These are phyloP conservation scores for Coniochaeta sp. DNA, from an alignment of 2,329 filamentous ascomycete species.

Conservation along the genomic window DNA sequence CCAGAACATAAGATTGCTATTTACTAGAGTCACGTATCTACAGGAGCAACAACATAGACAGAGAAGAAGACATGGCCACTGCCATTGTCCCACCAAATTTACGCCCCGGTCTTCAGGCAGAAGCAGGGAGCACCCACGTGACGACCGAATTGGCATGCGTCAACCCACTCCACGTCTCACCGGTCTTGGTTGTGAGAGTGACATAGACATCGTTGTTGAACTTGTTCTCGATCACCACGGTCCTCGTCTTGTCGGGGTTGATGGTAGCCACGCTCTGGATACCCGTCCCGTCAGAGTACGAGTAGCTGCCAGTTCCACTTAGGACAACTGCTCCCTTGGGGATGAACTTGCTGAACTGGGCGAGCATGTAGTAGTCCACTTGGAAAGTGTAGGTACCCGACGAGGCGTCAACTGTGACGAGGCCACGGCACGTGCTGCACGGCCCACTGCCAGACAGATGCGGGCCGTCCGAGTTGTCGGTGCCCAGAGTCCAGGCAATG, in stretches of 20 bases:
- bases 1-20: neutral
- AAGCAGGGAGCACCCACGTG: slow-evolving; percentile 29
- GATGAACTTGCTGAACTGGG: slow-evolving; percentile 43
- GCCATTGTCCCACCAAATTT: neutral
- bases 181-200: slow-evolving; percentile 22
- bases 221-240: slow-evolving; percentile 39
- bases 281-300: slow-evolving; percentile 28
- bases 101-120: neutral
- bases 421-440: slow-evolving; percentile 38
- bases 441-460: slow-evolving; percentile 28
- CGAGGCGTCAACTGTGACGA: slow-evolving; percentile 47
- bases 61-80: neutral
- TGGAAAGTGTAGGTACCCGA: slow-evolving; percentile 34
- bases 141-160: slow-evolving; percentile 25
- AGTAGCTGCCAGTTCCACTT: slow-evolving; percentile 33
- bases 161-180: slow-evolving; percentile 31
- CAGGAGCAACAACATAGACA: neutral
- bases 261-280: slow-evolving; percentile 37
- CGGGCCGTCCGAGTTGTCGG: slow-evolving; percentile 33
- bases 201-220: slow-evolving; percentile 37
- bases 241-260: slow-evolving; percentile 37
- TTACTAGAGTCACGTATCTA: neutral
- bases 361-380: slow-evolving; percentile 46
- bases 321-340: slow-evolving; percentile 35
- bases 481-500: slow-evolving; percentile 37